Conservation (phyloP, 768 basidiomycete genomes). For the Phylloporus sp. region DNA sequence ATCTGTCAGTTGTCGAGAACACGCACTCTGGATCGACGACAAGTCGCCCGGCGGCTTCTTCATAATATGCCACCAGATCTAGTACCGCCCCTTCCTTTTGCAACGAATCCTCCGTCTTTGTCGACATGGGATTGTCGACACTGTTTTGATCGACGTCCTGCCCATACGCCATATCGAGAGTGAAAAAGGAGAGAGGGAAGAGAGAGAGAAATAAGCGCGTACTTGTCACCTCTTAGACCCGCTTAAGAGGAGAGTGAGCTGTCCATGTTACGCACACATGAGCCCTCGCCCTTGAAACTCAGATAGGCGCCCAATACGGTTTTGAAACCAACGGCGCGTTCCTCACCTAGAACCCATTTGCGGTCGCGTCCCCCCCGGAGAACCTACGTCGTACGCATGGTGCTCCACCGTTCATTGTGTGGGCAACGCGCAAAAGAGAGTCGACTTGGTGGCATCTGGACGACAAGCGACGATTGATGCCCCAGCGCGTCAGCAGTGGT, state of each 20-base stretch:
- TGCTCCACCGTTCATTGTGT: background rate
- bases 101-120: background rate
- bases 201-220: background rate
- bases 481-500: no score
- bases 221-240: no score
- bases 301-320: background rate
- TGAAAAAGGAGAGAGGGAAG: background rate
- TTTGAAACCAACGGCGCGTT: background rate
- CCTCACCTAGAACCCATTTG: background rate
- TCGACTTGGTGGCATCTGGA: background rate
- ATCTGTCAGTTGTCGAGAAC: background rate
- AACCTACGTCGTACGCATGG: background rate
- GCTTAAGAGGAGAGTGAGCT: no score
- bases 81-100: slow-evolving; percentile 10
- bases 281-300: background rate
- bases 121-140: background rate
- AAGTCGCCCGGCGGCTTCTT: slow-evolving; percentile 52
- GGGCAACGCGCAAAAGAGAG: background rate
- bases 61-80: slow-evolving; percentile 44
- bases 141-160: background rate
- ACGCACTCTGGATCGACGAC: slow-evolving; percentile 60
- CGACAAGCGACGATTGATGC: no score
- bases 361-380: background rate
- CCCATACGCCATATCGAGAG: background rate
- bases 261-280: no score